A percentile compares a stretch with the other conserved stretches of the same genome.
These are phyloP conservation scores for Blastobotrys robertii DNA, from an alignment of 805 yeast genomes.

Conservation along the genomic window DNA sequence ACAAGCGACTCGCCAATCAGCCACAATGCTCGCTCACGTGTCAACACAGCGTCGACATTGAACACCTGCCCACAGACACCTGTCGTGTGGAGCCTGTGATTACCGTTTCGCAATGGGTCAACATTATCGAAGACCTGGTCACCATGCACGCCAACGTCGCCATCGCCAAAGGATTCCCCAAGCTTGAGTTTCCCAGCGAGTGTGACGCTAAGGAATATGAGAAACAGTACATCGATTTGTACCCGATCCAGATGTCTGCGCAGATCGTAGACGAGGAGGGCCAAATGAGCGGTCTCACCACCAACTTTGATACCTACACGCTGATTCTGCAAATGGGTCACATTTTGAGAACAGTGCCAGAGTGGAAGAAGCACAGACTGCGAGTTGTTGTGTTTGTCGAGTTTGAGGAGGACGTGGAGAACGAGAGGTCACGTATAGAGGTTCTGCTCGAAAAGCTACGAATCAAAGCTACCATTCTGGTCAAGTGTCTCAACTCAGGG, in stretches of 20 bases:
- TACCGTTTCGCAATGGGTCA: constrained; percentile 78
- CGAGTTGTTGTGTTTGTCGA: constrained; percentile 91
- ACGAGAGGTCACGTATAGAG: constrained; percentile 54
- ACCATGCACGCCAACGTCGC: constrained; percentile 88
- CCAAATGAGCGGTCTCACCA: constrained; percentile 45
- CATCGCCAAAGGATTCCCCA: constrained; percentile 78
- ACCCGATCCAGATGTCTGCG: constrained; percentile 96
- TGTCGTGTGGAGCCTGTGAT: constrained; percentile 65
- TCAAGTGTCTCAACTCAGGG: constrained; percentile 55
- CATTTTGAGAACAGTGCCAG: constrained; percentile 83
- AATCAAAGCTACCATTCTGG: constrained; percentile 73
- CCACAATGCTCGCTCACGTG: neutral
- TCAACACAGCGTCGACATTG: constrained; percentile 24
- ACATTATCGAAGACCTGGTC: constrained; percentile 79
- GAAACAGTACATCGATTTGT: constrained; percentile 62
- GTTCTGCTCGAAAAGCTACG: constrained; percentile 66
- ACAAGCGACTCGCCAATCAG: neutral
- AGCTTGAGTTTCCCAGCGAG: constrained; percentile 49
- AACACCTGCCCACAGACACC: constrained; percentile 63
- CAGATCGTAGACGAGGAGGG: constrained; percentile 59
- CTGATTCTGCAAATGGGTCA: constrained; percentile 90
- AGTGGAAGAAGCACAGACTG: constrained; percentile 75
- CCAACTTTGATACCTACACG: constrained; percentile 93
- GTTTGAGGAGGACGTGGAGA: constrained; percentile 52
- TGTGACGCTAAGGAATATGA: constrained; percentile 11